Conservation (phyloP, 2,329 filamentous ascomycete species). For the Aspergillus sp. region DNA sequence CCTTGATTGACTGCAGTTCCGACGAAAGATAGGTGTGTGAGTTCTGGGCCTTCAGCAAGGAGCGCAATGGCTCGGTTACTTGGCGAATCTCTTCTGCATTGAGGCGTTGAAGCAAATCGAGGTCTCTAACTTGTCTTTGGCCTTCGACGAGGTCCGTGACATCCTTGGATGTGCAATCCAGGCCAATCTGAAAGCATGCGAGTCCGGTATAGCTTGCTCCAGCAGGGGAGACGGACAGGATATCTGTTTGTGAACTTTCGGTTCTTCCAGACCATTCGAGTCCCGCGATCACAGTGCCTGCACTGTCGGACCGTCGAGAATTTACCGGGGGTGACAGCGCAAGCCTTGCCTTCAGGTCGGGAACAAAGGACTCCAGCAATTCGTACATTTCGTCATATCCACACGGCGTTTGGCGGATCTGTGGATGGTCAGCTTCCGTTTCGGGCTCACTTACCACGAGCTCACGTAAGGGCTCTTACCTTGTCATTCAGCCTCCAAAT, state of each 20-base stretch:
- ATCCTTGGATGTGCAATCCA: conserved; percentile 23
- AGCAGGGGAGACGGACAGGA: conserved; percentile 22
- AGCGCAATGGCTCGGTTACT: conserved; percentile 22
- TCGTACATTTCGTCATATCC: conserved; percentile 11
- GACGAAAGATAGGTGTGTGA: not conserved
- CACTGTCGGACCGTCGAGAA: conserved; percentile 2
- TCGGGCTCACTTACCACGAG: no score
- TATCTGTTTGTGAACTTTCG: conserved; percentile 20
- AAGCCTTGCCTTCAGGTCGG: conserved; percentile 10
- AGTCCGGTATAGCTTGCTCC: conserved; percentile 26
- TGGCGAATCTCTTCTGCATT: conserved; percentile 19
- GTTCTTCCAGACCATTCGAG: conserved; percentile 16
- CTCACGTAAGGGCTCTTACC: not conserved
- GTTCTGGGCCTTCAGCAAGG: conserved; percentile 11
- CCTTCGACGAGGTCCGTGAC: conserved; percentile 25
- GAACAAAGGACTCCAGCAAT: conserved; percentile 10
- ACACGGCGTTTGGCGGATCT: not conserved
- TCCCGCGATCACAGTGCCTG: conserved; percentile 16
- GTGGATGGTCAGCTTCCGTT: not conserved
- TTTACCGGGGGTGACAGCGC: conserved; percentile 2
- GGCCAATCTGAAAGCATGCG: conserved; percentile 33
- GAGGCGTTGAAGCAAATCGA: conserved; percentile 23
- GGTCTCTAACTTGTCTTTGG: conserved; percentile 26
- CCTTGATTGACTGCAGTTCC: not conserved
- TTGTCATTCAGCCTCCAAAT: conserved; percentile 30